Evolutionary conservation across 345 rosid species (phyloP), one percentile per base, ranked within the genome.

Genomic region (Acer saccharum): DNA sequence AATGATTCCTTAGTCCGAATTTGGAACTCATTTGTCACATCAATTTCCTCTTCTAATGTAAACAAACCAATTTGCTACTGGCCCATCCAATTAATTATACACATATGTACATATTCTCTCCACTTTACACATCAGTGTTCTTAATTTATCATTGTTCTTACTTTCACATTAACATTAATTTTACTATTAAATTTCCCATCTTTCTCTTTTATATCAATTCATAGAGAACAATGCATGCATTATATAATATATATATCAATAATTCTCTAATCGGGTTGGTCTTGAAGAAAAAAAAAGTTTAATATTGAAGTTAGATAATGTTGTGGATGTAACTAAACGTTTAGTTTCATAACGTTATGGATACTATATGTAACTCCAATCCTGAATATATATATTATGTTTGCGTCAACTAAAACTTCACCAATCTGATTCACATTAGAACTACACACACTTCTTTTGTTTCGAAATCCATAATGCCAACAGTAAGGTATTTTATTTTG

Each of bases 1-100:
- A 68, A 71, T n/a, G 80, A 78, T 82, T 79, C 86, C 76, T 66
- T 66, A 77, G 83, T 81, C 82, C 77, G 20, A 52, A 76, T 69
- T 25, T 14, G 69, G 46, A 5, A 16, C 58, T 44, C 72, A 57
- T 73, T 20, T 27, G 77, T 79, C 83, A 69, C 81, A 54, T 85
- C 86, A 25, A 70, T 68, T 75, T 67, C 63, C 74, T 6, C 71
- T 48, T 77, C 46, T 23, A 39, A 23, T 60, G n/a, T 10, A 54
- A 65, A 68, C 81, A 77, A 21, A 21, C 48, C 9, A 18, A 44
- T 71, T 69, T 57, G 25, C 13, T 74, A 16, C 2, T 63, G 25
- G 13, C 64, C 32, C 23, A 27, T 57, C 72, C 35, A 62, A 69
- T 20, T 10, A 23, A 50, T 35, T 43, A 58, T 44, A 58, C 25